Base-by-base conservation (phyloP, 768 basidiomycete genomes). In the Wakefieldia striispora region DNA sequence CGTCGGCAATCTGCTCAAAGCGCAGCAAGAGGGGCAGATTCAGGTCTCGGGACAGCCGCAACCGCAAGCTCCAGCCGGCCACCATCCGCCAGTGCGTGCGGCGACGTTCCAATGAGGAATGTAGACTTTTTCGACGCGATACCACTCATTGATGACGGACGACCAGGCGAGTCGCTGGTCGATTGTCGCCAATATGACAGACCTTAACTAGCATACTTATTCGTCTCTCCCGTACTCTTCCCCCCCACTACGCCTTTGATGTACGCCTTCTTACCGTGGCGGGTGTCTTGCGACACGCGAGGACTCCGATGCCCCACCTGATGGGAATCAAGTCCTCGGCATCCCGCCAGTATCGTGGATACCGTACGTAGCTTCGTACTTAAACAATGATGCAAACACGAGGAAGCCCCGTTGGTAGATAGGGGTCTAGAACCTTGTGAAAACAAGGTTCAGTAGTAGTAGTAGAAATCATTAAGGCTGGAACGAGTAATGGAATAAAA, bases 1-100 rank as follows among this genome's bases (percentile, higher is more conserved):
- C 3, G 70, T 90, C 27, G 88, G 88, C 1, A 78, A 74, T 31
- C 66, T 75, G 66, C 67, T 82, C 46, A 77, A 79, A 61, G 71
- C 77, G 2, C 69, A 74, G 24, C 76, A 78, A 24, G 75, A 78
- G 40, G 63, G 68, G 13, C 67, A 68, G n/a, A 12, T 69, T 12
- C 57, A 69, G 33, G 29, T 64, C 19, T 60, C 67, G 10, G 64
- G 55, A 17, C 58, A 63, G 36, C 0, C 45, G 0, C 57, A 56
- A 39, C 0, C 45, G 0, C 57, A 56, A 40, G 55, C 56, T 21
- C 54, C 59, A 16, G 29, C 40, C 0, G 56, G 60, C 14, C 59
- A 65, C 41, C 67, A 53, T 16, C 54, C 63, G 23, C 65, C 65
- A 5, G 3, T 60, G 26, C 66, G 66, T 3, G 67, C 66, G 13